Percentiles rank a stretch among this genome's conserved stretches.
Conservation (phyloP, 805 yeast genomes). For the Candida andamanensis region DNA sequence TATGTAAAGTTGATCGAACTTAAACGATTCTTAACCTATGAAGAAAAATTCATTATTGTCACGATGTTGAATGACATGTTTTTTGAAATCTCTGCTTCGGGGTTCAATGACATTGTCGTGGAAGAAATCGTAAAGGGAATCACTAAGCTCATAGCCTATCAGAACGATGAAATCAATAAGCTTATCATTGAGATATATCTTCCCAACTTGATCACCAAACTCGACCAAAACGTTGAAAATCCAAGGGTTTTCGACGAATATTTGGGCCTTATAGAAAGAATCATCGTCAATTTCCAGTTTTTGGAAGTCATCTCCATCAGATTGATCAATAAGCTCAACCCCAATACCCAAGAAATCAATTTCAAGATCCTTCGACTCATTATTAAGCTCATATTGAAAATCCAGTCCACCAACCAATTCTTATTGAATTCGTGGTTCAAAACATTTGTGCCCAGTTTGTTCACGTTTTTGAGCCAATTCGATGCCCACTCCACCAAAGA, state of each 20-base stretch:
- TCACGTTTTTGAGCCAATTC: neutral
- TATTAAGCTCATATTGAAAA: conserved; percentile 21
- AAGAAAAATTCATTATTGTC: conserved; percentile 58
- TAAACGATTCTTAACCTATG: conserved; percentile 41
- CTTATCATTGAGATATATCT: conserved; percentile 22
- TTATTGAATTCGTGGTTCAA: conserved; percentile 40
- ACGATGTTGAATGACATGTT: conserved; percentile 63
- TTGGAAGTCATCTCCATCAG: conserved; percentile 42
- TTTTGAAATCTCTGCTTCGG: conserved; percentile 31
- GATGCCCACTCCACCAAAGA: neutral
- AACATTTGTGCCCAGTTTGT: conserved; percentile 26
- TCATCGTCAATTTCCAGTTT: conserved; percentile 32
- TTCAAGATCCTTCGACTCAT: conserved; percentile 18
- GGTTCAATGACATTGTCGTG: conserved; percentile 42
- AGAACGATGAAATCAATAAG: conserved; percentile 8
- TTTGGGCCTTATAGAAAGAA: conserved; percentile 12
- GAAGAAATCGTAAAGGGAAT: conserved; percentile 53
- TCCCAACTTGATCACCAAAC: conserved; percentile 17
- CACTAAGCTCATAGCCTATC: conserved; percentile 28
- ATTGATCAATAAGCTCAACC: conserved; percentile 33
- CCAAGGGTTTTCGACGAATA: conserved; percentile 21
- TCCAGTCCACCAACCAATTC: conserved; percentile 27
- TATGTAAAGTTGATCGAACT: conserved; percentile 53
- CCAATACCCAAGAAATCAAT: conserved; percentile 4
- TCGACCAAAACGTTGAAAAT: conserved; percentile 11